phyloP scores from a whole-genome alignment of 1,284 basidiomycete species.

The Papiliotrema terrestris region DNA sequence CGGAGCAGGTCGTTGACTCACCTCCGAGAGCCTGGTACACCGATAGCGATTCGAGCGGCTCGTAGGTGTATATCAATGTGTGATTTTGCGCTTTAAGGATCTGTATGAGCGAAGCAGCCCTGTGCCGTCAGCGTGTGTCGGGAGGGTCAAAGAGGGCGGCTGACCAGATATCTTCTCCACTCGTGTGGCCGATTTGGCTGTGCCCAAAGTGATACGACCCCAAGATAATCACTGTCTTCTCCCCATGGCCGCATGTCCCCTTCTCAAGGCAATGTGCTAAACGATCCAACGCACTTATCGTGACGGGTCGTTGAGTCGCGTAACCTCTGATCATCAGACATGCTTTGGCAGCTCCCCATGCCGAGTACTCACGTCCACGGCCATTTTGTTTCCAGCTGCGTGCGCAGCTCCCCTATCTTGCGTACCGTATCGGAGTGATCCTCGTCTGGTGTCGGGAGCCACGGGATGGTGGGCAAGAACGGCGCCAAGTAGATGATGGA shows the following conservation, averaged over 20 bases:
- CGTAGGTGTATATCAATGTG: conserved; percentile 22
- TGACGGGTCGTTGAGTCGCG: background rate
- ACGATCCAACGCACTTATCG: conserved; percentile 1
- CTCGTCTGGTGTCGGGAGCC: too few species aligned
- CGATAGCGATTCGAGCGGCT: conserved; percentile 20
- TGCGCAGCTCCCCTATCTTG: background rate
- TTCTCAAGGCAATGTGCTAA: background rate
- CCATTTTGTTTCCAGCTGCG: background rate
- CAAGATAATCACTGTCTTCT: conserved; percentile 27
- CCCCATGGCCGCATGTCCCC: conserved; percentile 14
- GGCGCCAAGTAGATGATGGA: too few species aligned
- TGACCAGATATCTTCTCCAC: conserved; percentile 34
- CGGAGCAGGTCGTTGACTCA: background rate
- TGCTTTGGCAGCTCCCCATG: background rate
- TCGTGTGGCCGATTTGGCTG: conserved; percentile 11
- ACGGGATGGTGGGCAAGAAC: too few species aligned
- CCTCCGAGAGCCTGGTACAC: conserved; percentile 29
- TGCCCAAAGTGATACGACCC: conserved; percentile 30
- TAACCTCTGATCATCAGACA: background rate
- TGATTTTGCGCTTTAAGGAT: conserved; percentile 17
- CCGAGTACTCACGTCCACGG: background rate
- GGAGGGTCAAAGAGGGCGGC: background rate
- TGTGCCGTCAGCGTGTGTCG: background rate
- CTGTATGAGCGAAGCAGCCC: conserved; percentile 17
- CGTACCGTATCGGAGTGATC: background rate